Conservation (phyloP, 1,284 basidiomycete genomes). For the Apiotrichum sp. region DNA sequence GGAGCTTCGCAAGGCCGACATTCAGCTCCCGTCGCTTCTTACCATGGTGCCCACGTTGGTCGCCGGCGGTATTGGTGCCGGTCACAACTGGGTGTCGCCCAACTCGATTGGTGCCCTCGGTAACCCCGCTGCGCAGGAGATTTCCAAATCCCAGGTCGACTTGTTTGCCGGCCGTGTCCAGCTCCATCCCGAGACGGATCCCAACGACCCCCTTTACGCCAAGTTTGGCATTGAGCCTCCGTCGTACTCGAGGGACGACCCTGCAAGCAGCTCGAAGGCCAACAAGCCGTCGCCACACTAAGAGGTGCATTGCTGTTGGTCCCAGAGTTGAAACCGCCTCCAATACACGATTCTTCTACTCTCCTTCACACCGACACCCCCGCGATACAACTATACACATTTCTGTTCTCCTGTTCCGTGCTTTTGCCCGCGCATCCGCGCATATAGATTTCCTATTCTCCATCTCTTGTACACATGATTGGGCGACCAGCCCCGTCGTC, state of each 20-base stretch:
- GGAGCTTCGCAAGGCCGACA: conserved; percentile 52
- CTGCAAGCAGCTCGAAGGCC: too few species aligned
- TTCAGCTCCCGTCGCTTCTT: conserved; percentile 58
- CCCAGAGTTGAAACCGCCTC: not conserved
- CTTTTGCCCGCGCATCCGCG: not conserved
- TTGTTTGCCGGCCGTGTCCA: conserved; percentile 63
- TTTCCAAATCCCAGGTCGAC: conserved; percentile 34
- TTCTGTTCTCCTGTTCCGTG: not conserved
- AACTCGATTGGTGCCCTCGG: conserved; percentile 21
- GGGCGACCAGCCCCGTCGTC: not conserved
- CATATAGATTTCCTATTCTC: not conserved
- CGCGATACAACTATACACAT: too few species aligned
- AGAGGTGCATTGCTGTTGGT: not conserved
- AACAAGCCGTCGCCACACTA: too few species aligned
- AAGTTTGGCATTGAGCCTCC: conserved; percentile 32
- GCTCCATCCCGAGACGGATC: conserved; percentile 73
- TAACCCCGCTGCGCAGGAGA: conserved; percentile 37
- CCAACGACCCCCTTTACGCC: conserved; percentile 43
- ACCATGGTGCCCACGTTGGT: conserved; percentile 85
- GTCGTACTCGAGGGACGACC: too few species aligned
- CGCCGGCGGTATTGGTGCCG: conserved; percentile 72
- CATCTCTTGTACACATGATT: not conserved
- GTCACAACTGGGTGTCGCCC: conserved; percentile 45
- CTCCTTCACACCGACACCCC: too few species aligned
- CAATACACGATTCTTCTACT: too few species aligned